Evolutionary conservation across 176 grass and related monocot genomes (phyloP).

Genomic region (Cenchrus fungigraminus): DNA sequence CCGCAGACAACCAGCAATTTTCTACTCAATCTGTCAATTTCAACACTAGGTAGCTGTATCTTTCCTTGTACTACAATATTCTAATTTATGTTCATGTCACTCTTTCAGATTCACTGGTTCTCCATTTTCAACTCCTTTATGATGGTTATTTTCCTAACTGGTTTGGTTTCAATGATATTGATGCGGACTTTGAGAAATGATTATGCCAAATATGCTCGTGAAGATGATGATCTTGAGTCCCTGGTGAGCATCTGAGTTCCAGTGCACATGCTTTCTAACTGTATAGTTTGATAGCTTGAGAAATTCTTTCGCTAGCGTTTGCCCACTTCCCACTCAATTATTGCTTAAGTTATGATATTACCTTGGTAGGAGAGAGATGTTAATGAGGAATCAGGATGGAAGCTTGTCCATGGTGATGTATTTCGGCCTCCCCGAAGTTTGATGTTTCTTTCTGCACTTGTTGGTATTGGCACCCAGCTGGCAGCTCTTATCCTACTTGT

Average conservation of each 20-base stretch:
- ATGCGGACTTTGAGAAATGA: constrained; percentile 98
- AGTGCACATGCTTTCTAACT: constrained; percentile 15
- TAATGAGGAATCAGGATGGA: constrained; percentile 99
- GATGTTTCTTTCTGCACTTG: constrained; percentile 84
- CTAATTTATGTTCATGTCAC: constrained; percentile 31
- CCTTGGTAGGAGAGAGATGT: constrained; percentile 85
- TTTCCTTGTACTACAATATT: constrained; percentile 29
- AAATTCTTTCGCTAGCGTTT: constrained; percentile 16
- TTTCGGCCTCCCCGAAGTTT: constrained; percentile 80
- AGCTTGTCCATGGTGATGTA: constrained; percentile 96
- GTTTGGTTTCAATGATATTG: constrained; percentile 97
- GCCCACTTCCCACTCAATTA: neutral
- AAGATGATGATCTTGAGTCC: constrained; percentile 94
- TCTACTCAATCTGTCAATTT: constrained; percentile 28
- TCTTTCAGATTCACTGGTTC: constrained; percentile 97
- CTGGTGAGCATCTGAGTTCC: constrained; percentile 55
- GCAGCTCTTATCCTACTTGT: constrained; percentile 92
- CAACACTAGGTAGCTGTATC: constrained; percentile 6
- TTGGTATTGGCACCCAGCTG: constrained; percentile 90
- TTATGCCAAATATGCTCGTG: constrained; percentile 99
- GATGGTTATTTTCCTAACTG: constrained; percentile 99
- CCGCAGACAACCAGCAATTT: neutral
- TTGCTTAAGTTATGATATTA: constrained; percentile 28
- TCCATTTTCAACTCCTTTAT: constrained; percentile 99
- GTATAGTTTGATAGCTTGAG: constrained; percentile 36